Evolutionary conservation across 371 early-diverging fungal genomes (phyloP).

Genomic region (Dipsacomyces acuminosporus): DNA sequence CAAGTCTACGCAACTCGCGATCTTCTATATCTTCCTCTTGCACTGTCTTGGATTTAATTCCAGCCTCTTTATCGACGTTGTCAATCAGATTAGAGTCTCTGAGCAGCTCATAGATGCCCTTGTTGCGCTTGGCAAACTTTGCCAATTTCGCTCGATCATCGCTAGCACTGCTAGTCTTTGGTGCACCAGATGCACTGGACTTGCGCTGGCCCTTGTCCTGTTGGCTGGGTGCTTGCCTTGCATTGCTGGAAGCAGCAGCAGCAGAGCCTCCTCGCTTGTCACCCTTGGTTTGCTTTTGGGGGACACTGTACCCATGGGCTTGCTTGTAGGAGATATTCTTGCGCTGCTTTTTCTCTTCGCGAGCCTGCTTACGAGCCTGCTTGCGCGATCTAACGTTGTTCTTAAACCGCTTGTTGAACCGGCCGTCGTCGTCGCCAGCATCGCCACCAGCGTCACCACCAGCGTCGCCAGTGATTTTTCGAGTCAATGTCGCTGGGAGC

Average conservation of each 20-base stretch:
- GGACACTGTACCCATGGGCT: constrained; percentile 14
- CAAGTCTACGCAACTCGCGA: constrained; percentile 66
- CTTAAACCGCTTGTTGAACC: constrained; percentile 50
- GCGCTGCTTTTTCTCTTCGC: constrained; percentile 50
- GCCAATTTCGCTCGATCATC: constrained; percentile 53
- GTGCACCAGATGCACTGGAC: background rate
- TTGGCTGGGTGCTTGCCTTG: constrained; percentile 1
- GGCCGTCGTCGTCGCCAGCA: constrained; percentile 41
- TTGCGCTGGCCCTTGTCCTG: background rate
- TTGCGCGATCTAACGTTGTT: constrained; percentile 48
- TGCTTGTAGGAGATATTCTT: constrained; percentile 42
- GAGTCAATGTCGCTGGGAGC: constrained; percentile 19
- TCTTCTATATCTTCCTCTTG: constrained; percentile 65
- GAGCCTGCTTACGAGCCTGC: constrained; percentile 50
- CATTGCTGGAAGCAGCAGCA: background rate
- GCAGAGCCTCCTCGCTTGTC: constrained; percentile 2
- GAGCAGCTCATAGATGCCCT: constrained; percentile 61
- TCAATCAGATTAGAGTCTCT: constrained; percentile 57
- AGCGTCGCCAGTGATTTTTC: constrained; percentile 8
- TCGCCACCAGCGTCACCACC: constrained; percentile 16
- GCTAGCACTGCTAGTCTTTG: constrained; percentile 15
- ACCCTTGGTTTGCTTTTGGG: constrained; percentile 1
- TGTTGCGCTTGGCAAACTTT: constrained; percentile 64
- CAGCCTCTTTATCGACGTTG: constrained; percentile 36
- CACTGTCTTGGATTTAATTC: constrained; percentile 15